Evolutionary conservation across 2,329 filamentous ascomycete species (phyloP), one percentile per base, ranked within the genome.

Genomic region (Septoria linicola): DNA sequence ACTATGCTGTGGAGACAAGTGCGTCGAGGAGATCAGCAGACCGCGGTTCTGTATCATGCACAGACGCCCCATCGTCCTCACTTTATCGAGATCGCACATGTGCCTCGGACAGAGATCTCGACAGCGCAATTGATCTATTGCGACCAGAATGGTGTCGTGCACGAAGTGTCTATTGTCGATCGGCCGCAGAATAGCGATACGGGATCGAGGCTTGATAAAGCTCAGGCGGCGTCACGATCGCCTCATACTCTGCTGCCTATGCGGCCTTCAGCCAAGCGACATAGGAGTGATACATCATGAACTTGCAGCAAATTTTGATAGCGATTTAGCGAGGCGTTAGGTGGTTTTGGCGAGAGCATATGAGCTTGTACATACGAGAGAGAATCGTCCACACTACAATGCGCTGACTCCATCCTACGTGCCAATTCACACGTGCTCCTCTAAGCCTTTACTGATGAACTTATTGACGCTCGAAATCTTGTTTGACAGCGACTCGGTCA

Each of bases 401-500:
- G n/a, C n/a, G n/a, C n/a, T n/a, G n/a, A n/a, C n/a, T n/a, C n/a
- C n/a, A n/a, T n/a, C n/a, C n/a, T n/a, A n/a, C n/a, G n/a, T n/a
- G n/a, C n/a, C 23, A 27, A 39, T 13, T 34, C 27, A 48, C 4
- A 48, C 32, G 21, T 48, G 44, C 44, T 48, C 35, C 25, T 48
- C 44, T 35, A 48, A 25, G 7, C 44, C 44, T 14, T 40, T 48
- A 3, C 44, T 25, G 13, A 48, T 48, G 14, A 40, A 30, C 3
- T 17, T n/a, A n/a, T 35, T 40, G 2, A 48, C 44, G n/a, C 44
- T 48, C 5, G 35, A 32, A 23, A 60, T 17, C 37, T 60, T 64
- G 11, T 47, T 31, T 35, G 45, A 17, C 5, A 61, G 40, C 11
- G 56, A 56, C 7, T 59, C 52, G 3, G 35, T 58, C 41, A 74